Conservation (phyloP, 805 yeast species). For the Nadsonia fulvescens region DNA sequence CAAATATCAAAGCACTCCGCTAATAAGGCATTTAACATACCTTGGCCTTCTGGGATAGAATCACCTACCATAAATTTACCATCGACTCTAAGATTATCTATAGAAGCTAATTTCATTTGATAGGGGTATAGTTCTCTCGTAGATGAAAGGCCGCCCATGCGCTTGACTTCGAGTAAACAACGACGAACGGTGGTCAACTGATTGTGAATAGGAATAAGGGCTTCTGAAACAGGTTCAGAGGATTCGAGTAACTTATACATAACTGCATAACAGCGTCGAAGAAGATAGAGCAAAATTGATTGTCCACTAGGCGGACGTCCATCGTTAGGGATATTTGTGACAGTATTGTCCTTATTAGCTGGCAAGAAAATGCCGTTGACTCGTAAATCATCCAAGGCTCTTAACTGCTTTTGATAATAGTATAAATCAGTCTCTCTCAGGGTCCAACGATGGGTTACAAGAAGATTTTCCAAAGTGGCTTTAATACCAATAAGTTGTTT, state of each 20-base stretch:
- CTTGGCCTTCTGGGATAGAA: slow-evolving; percentile 96
- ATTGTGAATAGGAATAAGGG: slow-evolving; percentile 83
- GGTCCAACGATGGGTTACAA: slow-evolving; percentile 94
- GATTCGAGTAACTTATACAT: slow-evolving; percentile 79
- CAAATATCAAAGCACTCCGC: slow-evolving; percentile 90
- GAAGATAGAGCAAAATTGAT: slow-evolving; percentile 47
- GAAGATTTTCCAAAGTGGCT: slow-evolving; percentile 57
- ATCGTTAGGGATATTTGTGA: background rate
- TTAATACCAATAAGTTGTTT: slow-evolving; percentile 46
- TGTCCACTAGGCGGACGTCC: slow-evolving; percentile 11
- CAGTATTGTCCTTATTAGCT: background rate
- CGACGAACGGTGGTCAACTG: slow-evolving; percentile 83
- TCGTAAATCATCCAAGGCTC: slow-evolving; percentile 56
- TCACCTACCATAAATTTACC: slow-evolving; percentile 83
- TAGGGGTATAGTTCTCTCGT: slow-evolving; percentile 87
- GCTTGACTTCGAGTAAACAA: slow-evolving; percentile 73
- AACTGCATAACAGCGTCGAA: slow-evolving; percentile 81
- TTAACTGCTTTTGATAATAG: slow-evolving; percentile 57
- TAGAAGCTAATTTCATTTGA: slow-evolving; percentile 80
- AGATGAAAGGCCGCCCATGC: slow-evolving; percentile 81
- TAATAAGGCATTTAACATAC: slow-evolving; percentile 72
- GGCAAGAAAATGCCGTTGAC: slow-evolving; percentile 36
- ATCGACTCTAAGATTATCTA: slow-evolving; percentile 73
- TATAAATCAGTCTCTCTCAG: slow-evolving; percentile 89
- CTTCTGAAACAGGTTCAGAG: slow-evolving; percentile 89